Base-by-base conservation (phyloP, 768 basidiomycete species). In the Lentinula boryana region DNA sequence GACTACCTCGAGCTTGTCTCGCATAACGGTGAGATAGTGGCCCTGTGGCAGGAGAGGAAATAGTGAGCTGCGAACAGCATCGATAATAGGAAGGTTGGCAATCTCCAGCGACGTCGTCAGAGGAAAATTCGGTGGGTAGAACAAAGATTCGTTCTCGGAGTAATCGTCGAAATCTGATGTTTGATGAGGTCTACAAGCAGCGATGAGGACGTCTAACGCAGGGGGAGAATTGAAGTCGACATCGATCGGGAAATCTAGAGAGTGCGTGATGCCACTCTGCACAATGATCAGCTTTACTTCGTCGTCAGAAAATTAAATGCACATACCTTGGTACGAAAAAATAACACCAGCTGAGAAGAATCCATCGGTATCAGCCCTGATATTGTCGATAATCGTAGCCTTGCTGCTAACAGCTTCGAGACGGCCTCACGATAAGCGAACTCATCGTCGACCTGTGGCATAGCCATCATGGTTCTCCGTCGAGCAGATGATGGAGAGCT, bases 241-340 rank as follows among this genome's bases (percentile, higher is more conserved):
- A 66, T 92, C 87, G 62, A 93, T 83, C 4, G 91, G 91, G 68
- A 92, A 92, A 68, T 91, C 88, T 21, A 93, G 79, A 8, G 89
- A 87, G 68, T 93, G 88, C 0, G 88, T 85, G 62, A 89, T 87
- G 35, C 87, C 89, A 62, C 84, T 85, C 90, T 93, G 63, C 52
- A 57, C 33, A 32, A 12, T 60, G 31, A 51, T 40, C 58, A 68
- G 51, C 62, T 58, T 35, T 18, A 27, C 13, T 8, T 38, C 21
- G n/a, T 6, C 52, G 16, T 8, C 32, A 41, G 7, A 48, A 46
- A 35, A 12, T n/a, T 57, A 31, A 36, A 36, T 33, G 23, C 21
- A 70, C 79, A 44, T 64, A 86, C 91, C 82, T 88, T 88, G 43
- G 88, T 84, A 21, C 90, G 80, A 76, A 93, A 93, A 76, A 92